Base-by-base conservation (phyloP, 1,139 yeast genomes). In the Lodderomyces theae region DNA sequence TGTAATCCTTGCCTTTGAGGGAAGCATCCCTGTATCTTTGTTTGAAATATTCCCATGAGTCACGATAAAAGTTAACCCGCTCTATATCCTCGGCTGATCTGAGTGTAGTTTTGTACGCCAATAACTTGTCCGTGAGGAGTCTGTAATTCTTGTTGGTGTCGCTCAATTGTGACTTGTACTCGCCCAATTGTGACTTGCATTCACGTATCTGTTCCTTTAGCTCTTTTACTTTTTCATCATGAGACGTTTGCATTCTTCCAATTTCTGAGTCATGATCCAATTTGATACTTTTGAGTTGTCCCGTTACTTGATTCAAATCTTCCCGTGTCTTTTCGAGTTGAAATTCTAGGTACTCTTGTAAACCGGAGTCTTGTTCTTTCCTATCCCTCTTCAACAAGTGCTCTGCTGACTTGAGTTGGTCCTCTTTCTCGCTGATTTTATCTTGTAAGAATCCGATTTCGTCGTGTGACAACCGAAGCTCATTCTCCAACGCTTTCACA, bases 1-100 rank as follows among this genome's bases (percentile, higher is more conserved):
- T 68, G 46, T 80, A 67, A 52, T 82, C 87, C 31, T 64, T 60
- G 42, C 74, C 60, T 52, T 63, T 59, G 43, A 68, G 34, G 44
- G 61, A 63, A 39, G 65, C 47, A 43, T 71, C 76, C 42, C 61
- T 60, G 35, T 68, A 60, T 42, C 60, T 64, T 13, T 71, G 72
- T 46, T 59, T 65, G 47, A 64, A 68, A 46, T 65, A 71, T 29
- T 59, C 58, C 35, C 66, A 49, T 44, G 66, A 69, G 34, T 61
- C 60, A 18, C 37, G 41, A 13, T 34, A 39, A 22, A 40, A 37
- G 16, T 35, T 28, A 21, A 19, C 23, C 15, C 30, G 32, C 38
- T 35, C 38, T 5, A 23, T 23, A 26, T 35, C 38, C 32, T n/a
- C 34, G 10, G 29, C 19, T 29, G 34, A 38, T 10, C 39, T 33